These are phyloP conservation scores for Pseudoturritis turrita DNA, from an alignment of 345 rosid species.

Conservation along the genomic window DNA sequence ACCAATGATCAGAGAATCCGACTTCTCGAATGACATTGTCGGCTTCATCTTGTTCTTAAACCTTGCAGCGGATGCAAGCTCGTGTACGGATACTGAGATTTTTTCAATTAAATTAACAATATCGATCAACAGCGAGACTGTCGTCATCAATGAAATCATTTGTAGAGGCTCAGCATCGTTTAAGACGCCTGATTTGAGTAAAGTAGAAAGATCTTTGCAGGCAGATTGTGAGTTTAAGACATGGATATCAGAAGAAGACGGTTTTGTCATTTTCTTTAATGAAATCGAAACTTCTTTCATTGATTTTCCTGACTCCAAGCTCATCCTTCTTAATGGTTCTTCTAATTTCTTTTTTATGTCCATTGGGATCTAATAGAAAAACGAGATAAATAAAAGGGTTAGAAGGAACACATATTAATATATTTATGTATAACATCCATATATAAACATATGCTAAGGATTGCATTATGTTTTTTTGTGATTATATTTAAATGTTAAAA, in stretches of 20 bases:
- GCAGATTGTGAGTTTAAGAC: conserved; percentile 43
- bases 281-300: conserved; percentile 50
- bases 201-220: conserved; percentile 32
- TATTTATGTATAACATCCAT: neutral
- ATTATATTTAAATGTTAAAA: neutral
- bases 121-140: conserved; percentile 53
- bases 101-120: conserved; percentile 43
- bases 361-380: conserved; percentile 34
- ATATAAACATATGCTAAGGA: neutral
- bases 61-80: conserved; percentile 52
- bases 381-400: neutral
- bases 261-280: conserved; percentile 41
- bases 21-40: conserved; percentile 22
- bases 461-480: neutral
- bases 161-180: conserved; percentile 40
- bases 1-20: neutral
- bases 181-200: conserved; percentile 43
- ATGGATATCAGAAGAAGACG: conserved; percentile 36
- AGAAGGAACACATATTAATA: neutral
- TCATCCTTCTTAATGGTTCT: conserved; percentile 45
- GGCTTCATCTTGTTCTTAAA: conserved; percentile 38
- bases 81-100: conserved; percentile 46
- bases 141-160: conserved; percentile 42
- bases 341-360: conserved; percentile 36
- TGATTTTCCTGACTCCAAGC: conserved; percentile 53